Conservation (phyloP, 768 basidiomycete species). For the Cystobasidium tubakii region DNA sequence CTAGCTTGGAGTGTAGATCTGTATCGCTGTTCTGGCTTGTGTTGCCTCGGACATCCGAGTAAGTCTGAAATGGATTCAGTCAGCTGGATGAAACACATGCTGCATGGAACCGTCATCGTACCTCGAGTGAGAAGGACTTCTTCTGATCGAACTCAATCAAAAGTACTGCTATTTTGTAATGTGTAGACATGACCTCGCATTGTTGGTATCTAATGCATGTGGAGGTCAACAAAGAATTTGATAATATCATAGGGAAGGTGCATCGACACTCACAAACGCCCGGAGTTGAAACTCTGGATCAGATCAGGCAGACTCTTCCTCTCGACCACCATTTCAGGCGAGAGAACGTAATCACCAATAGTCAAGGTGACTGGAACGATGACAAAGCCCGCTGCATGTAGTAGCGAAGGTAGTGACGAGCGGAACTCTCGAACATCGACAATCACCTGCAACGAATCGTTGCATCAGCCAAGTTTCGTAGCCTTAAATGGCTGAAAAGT, state of each 20-base stretch:
- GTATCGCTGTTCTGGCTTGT: slow-evolving; percentile 40
- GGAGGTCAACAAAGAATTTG: not conserved
- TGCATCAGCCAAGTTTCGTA: not conserved
- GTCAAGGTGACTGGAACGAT: slow-evolving; percentile 88
- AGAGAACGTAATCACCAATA: slow-evolving; percentile 91
- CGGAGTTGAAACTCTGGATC: slow-evolving; percentile 86
- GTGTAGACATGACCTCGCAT: slow-evolving; percentile 91
- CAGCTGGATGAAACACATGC: not conserved
- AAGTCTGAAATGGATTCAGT: slow-evolving; percentile 46
- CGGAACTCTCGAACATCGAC: slow-evolving; percentile 97
- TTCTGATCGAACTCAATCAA: slow-evolving; percentile 97
- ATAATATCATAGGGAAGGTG: not conserved
- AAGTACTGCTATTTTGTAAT: slow-evolving; percentile 88
- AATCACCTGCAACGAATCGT: slow-evolving; percentile 60
- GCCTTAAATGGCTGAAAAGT: not conserved
- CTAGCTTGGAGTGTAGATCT: slow-evolving; percentile 72
- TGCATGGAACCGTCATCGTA: not conserved
- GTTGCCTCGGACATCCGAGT: slow-evolving; percentile 48
- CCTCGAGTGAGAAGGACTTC: slow-evolving; percentile 86
- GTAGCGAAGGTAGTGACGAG: slow-evolving; percentile 78
- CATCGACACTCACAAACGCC: slow-evolving; percentile 68
- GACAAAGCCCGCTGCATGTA: slow-evolving; percentile 72
- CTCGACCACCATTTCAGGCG: slow-evolving; percentile 92
- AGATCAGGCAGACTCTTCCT: slow-evolving; percentile 90
- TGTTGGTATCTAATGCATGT: slow-evolving; percentile 70